phyloP scores from a whole-genome alignment of 768 basidiomycete genomes.

The Gyrodon lividus region DNA sequence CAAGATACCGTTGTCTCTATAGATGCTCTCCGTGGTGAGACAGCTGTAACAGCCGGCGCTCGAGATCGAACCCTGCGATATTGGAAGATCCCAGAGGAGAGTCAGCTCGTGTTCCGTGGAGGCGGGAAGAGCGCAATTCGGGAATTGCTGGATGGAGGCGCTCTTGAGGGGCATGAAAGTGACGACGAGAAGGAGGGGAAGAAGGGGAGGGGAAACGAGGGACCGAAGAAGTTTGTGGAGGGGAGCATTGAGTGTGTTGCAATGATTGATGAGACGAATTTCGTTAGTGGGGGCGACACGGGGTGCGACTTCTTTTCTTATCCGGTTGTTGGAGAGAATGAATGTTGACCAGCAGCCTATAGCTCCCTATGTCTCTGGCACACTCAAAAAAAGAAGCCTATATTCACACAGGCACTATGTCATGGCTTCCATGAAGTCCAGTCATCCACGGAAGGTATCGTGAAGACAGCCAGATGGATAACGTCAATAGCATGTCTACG shows the following conservation, averaged over 20 bases:
- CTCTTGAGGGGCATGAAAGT: conserved; percentile 55
- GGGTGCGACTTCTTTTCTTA: conserved; percentile 55
- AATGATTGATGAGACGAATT: conserved; percentile 93
- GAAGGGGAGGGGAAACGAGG: conserved; percentile 30
- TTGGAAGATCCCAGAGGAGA: conserved; percentile 97
- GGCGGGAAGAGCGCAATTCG: conserved; percentile 83
- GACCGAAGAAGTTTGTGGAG: conserved; percentile 61
- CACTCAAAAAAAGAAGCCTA: conserved; percentile 91
- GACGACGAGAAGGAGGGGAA: conserved; percentile 41
- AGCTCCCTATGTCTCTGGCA: conserved; percentile 91
- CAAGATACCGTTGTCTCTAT: conserved; percentile 82
- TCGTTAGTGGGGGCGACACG: conserved; percentile 93
- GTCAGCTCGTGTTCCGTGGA: conserved; percentile 92
- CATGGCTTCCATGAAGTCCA: conserved; percentile 78
- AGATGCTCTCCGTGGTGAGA: conserved; percentile 80
- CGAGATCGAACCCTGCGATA: conserved; percentile 89
- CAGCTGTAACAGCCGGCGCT: conserved; percentile 83
- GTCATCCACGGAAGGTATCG: conserved; percentile 71
- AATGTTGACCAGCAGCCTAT: not conserved
- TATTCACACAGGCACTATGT: conserved; percentile 81
- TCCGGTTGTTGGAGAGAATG: not conserved
- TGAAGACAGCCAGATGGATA: conserved; percentile 87
- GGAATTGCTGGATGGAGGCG: conserved; percentile 78
- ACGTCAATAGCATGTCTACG: conserved; percentile 78
- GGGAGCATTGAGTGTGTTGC: conserved; percentile 90